phyloP scores from a whole-genome alignment of 2,329 filamentous ascomycete genomes.

The Acrocalymma vagum region DNA sequence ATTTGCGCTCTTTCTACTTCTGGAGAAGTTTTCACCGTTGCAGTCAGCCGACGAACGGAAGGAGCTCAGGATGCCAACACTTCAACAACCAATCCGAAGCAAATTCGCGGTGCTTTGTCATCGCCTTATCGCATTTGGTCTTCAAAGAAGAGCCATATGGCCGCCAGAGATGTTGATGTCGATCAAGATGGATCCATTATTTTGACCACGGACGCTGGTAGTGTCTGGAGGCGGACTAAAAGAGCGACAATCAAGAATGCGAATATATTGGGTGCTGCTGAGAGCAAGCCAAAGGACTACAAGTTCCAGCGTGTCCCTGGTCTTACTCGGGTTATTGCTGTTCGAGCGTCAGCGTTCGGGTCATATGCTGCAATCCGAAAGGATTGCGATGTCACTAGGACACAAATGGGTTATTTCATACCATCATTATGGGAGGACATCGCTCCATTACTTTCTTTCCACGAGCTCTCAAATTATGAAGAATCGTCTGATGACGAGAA shows the following conservation, averaged over 20 bases:
- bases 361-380: constrained; percentile 88
- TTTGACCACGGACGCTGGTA: constrained; percentile 89
- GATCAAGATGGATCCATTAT: constrained; percentile 95
- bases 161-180: constrained; percentile 84
- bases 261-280: constrained; percentile 56
- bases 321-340: constrained; percentile 82
- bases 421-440: constrained; percentile 79
- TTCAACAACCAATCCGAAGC: constrained; percentile 91
- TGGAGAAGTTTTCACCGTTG: constrained; percentile 88
- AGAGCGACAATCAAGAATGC: constrained; percentile 81
- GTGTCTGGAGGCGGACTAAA: constrained; percentile 89
- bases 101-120: constrained; percentile 85
- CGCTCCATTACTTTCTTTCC: constrained; percentile 73
- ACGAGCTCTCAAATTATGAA: constrained; percentile 61
- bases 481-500: constrained; percentile 54
- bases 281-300: constrained; percentile 82
- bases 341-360: constrained; percentile 88
- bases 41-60: constrained; percentile 74
- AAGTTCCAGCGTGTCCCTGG: constrained; percentile 93
- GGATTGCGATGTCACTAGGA: constrained; percentile 82
- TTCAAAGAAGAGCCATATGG: constrained; percentile 82
- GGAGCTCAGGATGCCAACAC: constrained; percentile 63
- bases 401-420: constrained; percentile 72
- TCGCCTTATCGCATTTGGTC: constrained; percentile 86
- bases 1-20: constrained; percentile 86